Base-by-base conservation (phyloP, 164 flowering plant genomes). In the Berberis vulgaris region DNA sequence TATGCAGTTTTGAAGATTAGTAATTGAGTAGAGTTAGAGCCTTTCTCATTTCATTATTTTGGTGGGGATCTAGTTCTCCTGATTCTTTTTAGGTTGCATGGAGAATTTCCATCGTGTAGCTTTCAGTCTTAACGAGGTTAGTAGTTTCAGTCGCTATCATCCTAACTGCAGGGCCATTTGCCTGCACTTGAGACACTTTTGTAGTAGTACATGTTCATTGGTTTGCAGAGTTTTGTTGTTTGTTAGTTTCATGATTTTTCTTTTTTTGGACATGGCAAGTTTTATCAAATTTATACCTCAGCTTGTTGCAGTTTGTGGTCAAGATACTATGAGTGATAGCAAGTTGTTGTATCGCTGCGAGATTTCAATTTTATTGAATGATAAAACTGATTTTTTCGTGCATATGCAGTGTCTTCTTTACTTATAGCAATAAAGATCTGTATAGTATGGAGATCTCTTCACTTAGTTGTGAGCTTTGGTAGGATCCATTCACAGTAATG, bases 1-100 rank as follows among this genome's bases (percentile, higher is more conserved):
- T n/a, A 12, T 13, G 2, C 49, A 81, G 58, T 81, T 83, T 83
- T 80, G 80, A 66, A 77, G 71, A 47, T 7, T 75, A 75, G 80
- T 72, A 67, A 57, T 73, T 55, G 56, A 64, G 43, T 71, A 66
- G 80, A 55, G 71, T 57, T 75, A 64, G 71, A 54, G 54, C n/a
- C 53, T 49, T 41, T 2, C 26, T 57, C 10, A 42, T 60, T 71
- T 58, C 43, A 43, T 60, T 41, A 59, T 49, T 61, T 69, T 59
- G 68, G 12, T 45, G 13, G 74, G 72, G 69, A 65, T 71, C 64
- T 65, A 69, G 71, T 65, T 73, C 52, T 62, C 62, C 60, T 7
- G 41, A 73, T 74, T 74, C 74, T 69, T 78, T 71, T 11, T 45
- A 49, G 65, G 75, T 10, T 53, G 57, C 57, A 45, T 66, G 78